Base-by-base conservation (phyloP, 1,284 basidiomycete genomes). In the Vanrija pseudolonga region DNA sequence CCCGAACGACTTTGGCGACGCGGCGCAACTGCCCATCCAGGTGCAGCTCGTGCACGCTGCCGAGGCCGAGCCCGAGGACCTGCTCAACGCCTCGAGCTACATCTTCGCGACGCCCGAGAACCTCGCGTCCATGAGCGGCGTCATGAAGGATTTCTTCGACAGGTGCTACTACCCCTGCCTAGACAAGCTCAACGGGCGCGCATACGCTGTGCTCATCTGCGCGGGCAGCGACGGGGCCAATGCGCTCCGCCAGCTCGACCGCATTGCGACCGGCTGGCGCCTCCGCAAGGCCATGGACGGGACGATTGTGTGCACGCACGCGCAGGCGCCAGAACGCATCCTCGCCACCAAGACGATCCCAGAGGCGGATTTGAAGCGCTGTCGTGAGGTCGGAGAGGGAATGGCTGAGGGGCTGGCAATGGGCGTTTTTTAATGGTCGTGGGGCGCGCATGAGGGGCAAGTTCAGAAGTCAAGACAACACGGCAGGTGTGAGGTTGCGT, bases 31-130 rank as follows among this genome's bases (percentile, higher is more conserved):
- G 37, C 36, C 36, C 22, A 37, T 53, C 19, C 9, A n/a, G 7
- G 40, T 54, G 19, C 28, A 41, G 4, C 9, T 57, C 19, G 8
- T 54, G 9, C 41, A 26, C 12, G 59, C 59, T 1, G 36, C 32
- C 36, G 46, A 51, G 2, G 51, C 59, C 2, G 51, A 49, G 2
- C 50, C 59, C 11, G 49, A 45, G 8, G 55, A 60, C 41, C 18
- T 60, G 20, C 50, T 60, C n/a, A 19, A 45, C 0, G 49, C 59
- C 7, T 18, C 18, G 3, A 55, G 36, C 3, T 56, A 56, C 44
- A 51, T 60, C 46, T 60, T 60, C 32, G 52, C 41, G 17, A 40
- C 46, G n/a, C 59, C 59, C 36, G 59, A 60, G 41, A 60, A 60
- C 52, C 59, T 60, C 15, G 59, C 59, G 0, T 18, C 55, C 0